phyloP scores from a whole-genome alignment of 306 rosid genomes.

The Potentilla sterilis region DNA sequence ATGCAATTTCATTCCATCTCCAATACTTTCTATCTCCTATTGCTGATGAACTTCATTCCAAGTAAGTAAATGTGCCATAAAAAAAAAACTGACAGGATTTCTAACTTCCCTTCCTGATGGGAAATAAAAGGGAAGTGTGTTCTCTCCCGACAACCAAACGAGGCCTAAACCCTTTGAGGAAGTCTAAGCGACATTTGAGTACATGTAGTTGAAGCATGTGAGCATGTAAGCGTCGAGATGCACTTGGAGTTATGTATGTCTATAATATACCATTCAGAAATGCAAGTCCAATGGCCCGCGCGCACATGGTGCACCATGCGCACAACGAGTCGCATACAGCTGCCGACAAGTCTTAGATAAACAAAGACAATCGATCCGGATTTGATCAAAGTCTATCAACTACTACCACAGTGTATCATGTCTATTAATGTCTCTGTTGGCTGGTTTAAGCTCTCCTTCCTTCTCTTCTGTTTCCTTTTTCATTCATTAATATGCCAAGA shows the following conservation, averaged over 20 bases:
- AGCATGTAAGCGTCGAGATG: neutral
- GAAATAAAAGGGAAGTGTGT: too few species aligned
- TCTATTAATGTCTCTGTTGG: neutral
- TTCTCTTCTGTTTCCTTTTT: conserved; percentile 12
- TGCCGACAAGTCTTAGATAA: neutral
- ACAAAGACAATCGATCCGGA: neutral
- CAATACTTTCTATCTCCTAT: too few species aligned
- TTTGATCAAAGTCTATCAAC: conserved; percentile 1
- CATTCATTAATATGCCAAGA: conserved; percentile 14
- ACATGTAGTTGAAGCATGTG: neutral
- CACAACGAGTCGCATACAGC: neutral
- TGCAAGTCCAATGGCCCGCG: conserved; percentile 2
- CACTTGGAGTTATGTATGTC: neutral
- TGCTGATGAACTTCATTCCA: too few species aligned
- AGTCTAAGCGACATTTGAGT: neutral
- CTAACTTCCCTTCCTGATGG: too few species aligned
- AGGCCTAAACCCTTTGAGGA: neutral
- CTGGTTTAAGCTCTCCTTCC: conserved; percentile 4
- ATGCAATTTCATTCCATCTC: too few species aligned
- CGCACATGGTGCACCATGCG: conserved; percentile 5
- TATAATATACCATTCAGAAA: conserved; percentile 7
- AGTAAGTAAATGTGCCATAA: too few species aligned
- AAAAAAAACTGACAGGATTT: too few species aligned
- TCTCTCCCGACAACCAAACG: neutral
- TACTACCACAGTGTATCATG: neutral